Evolutionary conservation across 129 eudicot species (phyloP).

Genomic region (Ambrosia artemisiifolia): DNA sequence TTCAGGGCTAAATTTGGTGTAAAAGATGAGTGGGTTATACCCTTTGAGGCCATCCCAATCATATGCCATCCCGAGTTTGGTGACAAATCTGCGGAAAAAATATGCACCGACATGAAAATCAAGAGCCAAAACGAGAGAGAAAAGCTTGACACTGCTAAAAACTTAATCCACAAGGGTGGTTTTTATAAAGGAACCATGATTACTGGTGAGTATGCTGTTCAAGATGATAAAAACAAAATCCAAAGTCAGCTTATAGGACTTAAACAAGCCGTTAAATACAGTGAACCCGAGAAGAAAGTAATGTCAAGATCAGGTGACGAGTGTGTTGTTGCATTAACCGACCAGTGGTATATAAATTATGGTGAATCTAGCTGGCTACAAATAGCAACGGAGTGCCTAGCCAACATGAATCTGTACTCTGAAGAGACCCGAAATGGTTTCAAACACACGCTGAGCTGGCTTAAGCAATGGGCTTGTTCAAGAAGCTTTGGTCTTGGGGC

Average conservation of each 20-base stretch:
- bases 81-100: constrained; percentile 77
- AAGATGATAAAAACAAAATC: constrained; percentile 64
- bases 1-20: constrained; percentile 70
- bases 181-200: constrained; percentile 78
- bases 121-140: constrained; percentile 89
- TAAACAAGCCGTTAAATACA: constrained; percentile 67
- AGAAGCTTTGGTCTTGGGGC: constrained; percentile 88
- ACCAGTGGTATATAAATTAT: constrained; percentile 85
- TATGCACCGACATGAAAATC: constrained; percentile 77
- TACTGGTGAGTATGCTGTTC: constrained; percentile 65
- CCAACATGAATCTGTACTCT: constrained; percentile 63
- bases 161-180: constrained; percentile 69
- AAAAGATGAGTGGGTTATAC: constrained; percentile 80
- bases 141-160: constrained; percentile 88
- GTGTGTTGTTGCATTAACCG: constrained; percentile 92
- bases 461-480: constrained; percentile 91
- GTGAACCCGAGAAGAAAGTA: constrained; percentile 87
- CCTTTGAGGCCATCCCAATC: constrained; percentile 71
- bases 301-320: constrained; percentile 95
- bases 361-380: constrained; percentile 75
- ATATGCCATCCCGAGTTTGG: constrained; percentile 77
- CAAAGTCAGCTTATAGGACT: constrained; percentile 55
- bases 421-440: constrained; percentile 85
- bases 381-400: constrained; percentile 62
- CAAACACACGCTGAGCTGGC: constrained; percentile 85